These are phyloP conservation scores for Fusarium citri DNA, from an alignment of 2,329 filamentous ascomycete genomes.

Conservation along the genomic window DNA sequence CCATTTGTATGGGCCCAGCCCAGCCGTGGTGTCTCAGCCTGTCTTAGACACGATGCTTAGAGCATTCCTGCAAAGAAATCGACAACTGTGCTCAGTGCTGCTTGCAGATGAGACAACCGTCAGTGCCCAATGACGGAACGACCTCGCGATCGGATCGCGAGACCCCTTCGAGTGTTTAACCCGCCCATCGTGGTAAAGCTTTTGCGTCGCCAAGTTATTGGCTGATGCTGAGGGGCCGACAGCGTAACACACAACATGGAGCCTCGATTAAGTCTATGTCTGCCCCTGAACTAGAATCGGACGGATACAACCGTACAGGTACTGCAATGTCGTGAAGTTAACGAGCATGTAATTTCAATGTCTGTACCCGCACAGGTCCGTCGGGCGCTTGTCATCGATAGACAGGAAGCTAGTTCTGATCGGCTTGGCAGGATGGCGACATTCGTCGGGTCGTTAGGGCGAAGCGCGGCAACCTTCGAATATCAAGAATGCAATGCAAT, in stretches of 20 bases:
- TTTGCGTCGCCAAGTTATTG: conserved; percentile 4
- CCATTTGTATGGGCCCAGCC: not conserved
- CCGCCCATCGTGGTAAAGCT: conserved; percentile 9
- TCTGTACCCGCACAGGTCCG: conserved; percentile 1
- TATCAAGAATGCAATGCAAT: conserved; percentile 5
- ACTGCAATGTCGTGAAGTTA: conserved; percentile 16
- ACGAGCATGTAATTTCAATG: conserved; percentile 27
- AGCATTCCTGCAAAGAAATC: conserved; percentile 15
- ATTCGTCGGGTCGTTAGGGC: conserved; percentile 32
- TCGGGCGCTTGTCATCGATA: conserved; percentile 33
- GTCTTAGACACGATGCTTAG: conserved; percentile 7
- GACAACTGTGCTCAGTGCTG: conserved; percentile 2
- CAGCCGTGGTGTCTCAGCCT: not conserved
- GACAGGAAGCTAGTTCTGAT: conserved; percentile 33
- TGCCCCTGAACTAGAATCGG: conserved; percentile 41
- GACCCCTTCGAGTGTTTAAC: conserved; percentile 2
- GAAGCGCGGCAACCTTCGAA: conserved; percentile 34
- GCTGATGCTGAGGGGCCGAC: conserved; percentile 19
- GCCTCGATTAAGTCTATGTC: conserved; percentile 16
- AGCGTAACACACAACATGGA: conserved; percentile 36
- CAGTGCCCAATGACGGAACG: not conserved
- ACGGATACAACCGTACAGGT: not conserved
- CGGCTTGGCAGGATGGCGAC: conserved; percentile 38
- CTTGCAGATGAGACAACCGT: conserved; percentile 4
- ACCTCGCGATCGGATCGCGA: conserved; percentile 27